Base-by-base conservation (phyloP, 768 basidiomycete genomes). In the Phanerodontia chrysosporium region DNA sequence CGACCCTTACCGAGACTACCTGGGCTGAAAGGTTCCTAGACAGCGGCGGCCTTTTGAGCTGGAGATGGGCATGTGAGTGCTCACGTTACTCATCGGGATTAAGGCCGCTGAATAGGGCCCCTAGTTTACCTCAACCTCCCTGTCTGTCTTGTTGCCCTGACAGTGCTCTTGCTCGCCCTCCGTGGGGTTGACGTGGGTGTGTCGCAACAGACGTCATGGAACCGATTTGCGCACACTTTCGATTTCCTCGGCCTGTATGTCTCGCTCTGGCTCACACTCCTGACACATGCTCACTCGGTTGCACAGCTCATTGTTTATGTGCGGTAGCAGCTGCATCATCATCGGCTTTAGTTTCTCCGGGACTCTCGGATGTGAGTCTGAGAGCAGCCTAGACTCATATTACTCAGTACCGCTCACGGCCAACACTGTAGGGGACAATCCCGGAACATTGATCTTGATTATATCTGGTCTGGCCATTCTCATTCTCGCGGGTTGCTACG, bases 1-100 rank as follows among this genome's bases (percentile, higher is more conserved):
- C 32, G 52, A 45, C 29, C 48, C 39, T 2, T 51, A 52, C 30
- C 22, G 51, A 21, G 48, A 42, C 44, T 3, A 45, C 57, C 55
- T 53, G 28, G 48, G 27, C 51, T 57, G 28, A 57, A 29, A 22
- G 27, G 25, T 49, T 51, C 60, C 28, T 51, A 57, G 60, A 60
- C 45, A 55, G 64, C 57, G 55, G 30, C 57, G 65, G 69, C 48
- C 22, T 51, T 48, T 53, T 87, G 55, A 84, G 77, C 66, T 94
- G 91, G 91, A 79, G 92, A 80, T 93, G 89, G 86, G 88, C 84
- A 54, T 94, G 91, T 93, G 73, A 75, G 91, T 79, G 7, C 27
- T 18, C 55, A 32, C 27, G 30, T 32, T 32, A 51, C 28, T 25
- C 29, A 51, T 13, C n/a, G n/a, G 28, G 49, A 32, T n/a, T 12